Evolutionary conservation across 441 rosid species (phyloP).

Genomic region (Dalechampia spathulata): DNA sequence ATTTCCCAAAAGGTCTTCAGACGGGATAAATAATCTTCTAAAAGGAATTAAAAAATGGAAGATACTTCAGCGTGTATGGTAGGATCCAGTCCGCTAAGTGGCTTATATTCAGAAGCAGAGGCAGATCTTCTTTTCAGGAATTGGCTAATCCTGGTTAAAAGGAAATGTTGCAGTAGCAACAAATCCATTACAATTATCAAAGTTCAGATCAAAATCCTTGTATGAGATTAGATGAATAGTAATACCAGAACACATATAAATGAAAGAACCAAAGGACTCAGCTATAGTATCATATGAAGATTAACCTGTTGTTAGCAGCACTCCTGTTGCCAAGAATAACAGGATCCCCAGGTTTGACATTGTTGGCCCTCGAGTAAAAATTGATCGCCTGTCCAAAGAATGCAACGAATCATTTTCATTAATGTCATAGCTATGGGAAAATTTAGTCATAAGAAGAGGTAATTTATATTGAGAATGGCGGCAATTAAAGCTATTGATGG

Average conservation of each 20-base stretch:
- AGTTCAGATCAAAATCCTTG: neutral
- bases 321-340: slow-evolving; percentile 76
- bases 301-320: slow-evolving; percentile 74
- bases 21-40: neutral
- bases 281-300: neutral
- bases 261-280: neutral
- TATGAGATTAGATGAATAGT: neutral
- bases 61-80: slow-evolving; percentile 87
- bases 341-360: slow-evolving; percentile 67
- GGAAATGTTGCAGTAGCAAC: slow-evolving; percentile 8
- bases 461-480: neutral
- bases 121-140: slow-evolving; percentile 67
- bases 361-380: slow-evolving; percentile 71
- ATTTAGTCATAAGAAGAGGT: neutral
- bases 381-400: slow-evolving; percentile 51
- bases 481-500: neutral
- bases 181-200: slow-evolving; percentile 7
- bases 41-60: slow-evolving; percentile 10
- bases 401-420: neutral
- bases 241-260: no score
- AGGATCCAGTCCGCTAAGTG: slow-evolving; percentile 86
- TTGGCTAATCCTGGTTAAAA: slow-evolving; percentile 57
- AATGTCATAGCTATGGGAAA: neutral
- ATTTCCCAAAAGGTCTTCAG: slow-evolving; percentile 5
- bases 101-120: slow-evolving; percentile 60